phyloP scores from a whole-genome alignment of 2,329 filamentous ascomycete genomes.

The Septoria petroselini region DNA sequence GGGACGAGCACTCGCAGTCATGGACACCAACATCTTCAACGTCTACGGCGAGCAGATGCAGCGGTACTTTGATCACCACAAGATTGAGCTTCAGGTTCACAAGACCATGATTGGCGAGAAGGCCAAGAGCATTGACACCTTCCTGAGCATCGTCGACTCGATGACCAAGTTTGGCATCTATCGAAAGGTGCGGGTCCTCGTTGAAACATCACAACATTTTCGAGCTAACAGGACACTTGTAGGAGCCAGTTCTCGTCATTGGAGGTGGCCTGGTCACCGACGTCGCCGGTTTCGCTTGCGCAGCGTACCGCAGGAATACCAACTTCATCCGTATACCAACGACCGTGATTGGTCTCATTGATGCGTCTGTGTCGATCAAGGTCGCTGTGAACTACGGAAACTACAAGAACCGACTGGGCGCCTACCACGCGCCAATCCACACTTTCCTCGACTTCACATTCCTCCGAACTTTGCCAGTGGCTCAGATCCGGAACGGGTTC shows the following conservation, averaged over 20 bases:
- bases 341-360: slow-evolving; percentile 71
- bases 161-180: slow-evolving; percentile 72
- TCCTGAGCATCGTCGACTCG: slow-evolving; percentile 66
- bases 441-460: slow-evolving; percentile 74
- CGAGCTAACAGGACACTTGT: slow-evolving; percentile 14
- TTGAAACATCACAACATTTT: slow-evolving; percentile 2
- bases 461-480: slow-evolving; percentile 63
- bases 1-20: slow-evolving; percentile 64
- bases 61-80: slow-evolving; percentile 64
- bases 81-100: slow-evolving; percentile 62
- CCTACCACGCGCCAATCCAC: slow-evolving; percentile 66
- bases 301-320: slow-evolving; percentile 67
- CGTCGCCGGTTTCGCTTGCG: slow-evolving; percentile 70
- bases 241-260: slow-evolving; percentile 64
- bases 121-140: slow-evolving; percentile 68
- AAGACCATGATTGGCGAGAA: slow-evolving; percentile 74
- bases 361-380: slow-evolving; percentile 73
- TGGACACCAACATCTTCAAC: slow-evolving; percentile 68
- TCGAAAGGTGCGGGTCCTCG: slow-evolving; percentile 36
- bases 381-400: slow-evolving; percentile 75
- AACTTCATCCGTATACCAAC: slow-evolving; percentile 73
- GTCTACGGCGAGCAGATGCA: slow-evolving; percentile 65
- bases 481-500: slow-evolving; percentile 70
- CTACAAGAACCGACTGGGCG: slow-evolving; percentile 71
- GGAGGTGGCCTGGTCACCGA: slow-evolving; percentile 70